Conservation (phyloP, 805 yeast species). For the Suhomyces xylopsoci region DNA sequence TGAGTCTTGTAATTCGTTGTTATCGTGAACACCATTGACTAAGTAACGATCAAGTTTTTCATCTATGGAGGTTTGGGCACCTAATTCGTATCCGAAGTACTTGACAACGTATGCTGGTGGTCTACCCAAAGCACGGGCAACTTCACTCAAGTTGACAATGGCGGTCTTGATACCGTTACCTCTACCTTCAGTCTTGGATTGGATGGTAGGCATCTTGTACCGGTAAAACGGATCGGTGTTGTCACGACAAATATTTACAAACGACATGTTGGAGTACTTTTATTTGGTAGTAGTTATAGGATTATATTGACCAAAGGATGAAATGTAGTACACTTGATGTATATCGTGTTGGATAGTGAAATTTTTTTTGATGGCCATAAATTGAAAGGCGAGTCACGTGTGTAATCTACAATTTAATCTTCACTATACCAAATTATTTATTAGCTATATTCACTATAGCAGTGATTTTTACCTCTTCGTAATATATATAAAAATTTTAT, state of each 20-base stretch:
- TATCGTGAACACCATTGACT: constrained; percentile 93
- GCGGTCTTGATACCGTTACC: constrained; percentile 99
- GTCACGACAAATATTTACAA: constrained; percentile 92
- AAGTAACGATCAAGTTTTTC: constrained; percentile 82
- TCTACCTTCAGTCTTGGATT: constrained; percentile 95
- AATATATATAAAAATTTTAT: neutral
- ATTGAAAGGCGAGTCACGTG: neutral
- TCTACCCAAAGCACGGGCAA: constrained; percentile 90
- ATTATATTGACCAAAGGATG: too few relatives aligned
- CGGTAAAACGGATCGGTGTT: constrained; percentile 98
- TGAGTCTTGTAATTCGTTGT: constrained; percentile 84
- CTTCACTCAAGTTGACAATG: constrained; percentile 84
- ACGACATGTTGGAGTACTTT: constrained; percentile 55
- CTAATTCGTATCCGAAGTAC: constrained; percentile 93
- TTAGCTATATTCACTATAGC: constrained; percentile 1
- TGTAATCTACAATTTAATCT: neutral
- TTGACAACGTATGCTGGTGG: constrained; percentile 91
- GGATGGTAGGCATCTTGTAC: constrained; percentile 98
- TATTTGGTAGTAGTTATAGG: neutral
- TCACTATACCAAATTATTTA: neutral
- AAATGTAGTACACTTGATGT: neutral
- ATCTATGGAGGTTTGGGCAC: constrained; percentile 88
- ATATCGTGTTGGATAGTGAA: neutral
- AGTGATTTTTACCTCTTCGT: neutral
- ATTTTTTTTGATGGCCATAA: constrained; percentile 1